Base-by-base conservation (phyloP, 768 basidiomycete genomes). In the Auriscalpium vulgare region DNA sequence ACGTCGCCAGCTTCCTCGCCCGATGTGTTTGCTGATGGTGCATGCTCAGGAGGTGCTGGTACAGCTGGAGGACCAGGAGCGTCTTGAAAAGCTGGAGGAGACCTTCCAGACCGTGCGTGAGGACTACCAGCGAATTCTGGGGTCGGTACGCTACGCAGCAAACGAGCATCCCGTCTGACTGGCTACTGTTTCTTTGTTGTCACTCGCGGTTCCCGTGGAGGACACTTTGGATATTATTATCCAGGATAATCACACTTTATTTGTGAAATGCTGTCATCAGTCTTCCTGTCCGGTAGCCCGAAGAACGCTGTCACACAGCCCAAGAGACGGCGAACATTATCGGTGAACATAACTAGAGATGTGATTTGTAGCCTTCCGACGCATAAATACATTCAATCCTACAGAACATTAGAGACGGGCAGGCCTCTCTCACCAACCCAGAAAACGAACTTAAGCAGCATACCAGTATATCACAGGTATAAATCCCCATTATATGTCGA, bases 11-110 rank as follows among this genome's bases (percentile, higher is more conserved):
- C 9, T 17, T 34, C 6, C 16, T n/a, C 38, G 16, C 36, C 37
- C 34, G 47, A 36, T n/a, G 37, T 36, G 17, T 36, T 10, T 2
- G 37, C 55, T n/a, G 29, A 50, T 62, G 11, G 51, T 38, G 17
- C 47, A 29, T 38, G n/a, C 54, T 19, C 65, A 95, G 92, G 92
- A 95, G 75, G 80, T 88, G 51, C 78, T 99, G 47, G 83, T 83
- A 52, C 94, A 95, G 65, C 74, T 97, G 56, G 91, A 95, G 56
- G 87, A 88, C 60, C 77, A 86, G 53, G 95, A 97, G 65, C 79
- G 93, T 29, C 77, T 91, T 53, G 84, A 90, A 56, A 95, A 94
- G 68, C 74, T 99, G 46, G 87, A 93, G 70, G 91, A 95, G 72
- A 98, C 95, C 6, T 99, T 91, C 72, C 84, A 88, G 64, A 85